Evolutionary conservation across 2,329 filamentous ascomycete species (phyloP).

Genomic region (Botrytis medusae): DNA sequence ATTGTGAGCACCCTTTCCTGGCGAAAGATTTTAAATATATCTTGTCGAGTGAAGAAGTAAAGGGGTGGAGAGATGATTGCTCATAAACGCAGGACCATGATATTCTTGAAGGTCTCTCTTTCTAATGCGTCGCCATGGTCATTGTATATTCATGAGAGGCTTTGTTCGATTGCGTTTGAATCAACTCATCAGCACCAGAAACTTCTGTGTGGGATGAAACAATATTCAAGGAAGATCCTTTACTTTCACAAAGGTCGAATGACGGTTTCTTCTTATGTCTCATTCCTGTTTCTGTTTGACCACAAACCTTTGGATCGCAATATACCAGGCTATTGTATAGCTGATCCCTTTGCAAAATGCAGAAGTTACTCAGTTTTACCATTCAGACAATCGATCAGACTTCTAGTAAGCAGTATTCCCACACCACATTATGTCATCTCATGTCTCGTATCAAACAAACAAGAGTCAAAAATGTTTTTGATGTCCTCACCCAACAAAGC

Average conservation of each 20-base stretch:
- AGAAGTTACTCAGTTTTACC: too few relatives aligned
- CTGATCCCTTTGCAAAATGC: too few relatives aligned
- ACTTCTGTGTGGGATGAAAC: background rate
- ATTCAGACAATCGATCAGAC: background rate
- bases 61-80: background rate
- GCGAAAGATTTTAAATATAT: background rate
- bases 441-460: background rate
- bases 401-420: background rate
- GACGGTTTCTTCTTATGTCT: too few relatives aligned
- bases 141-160: background rate
- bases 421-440: background rate
- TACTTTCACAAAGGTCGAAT: background rate
- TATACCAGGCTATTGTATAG: too few relatives aligned
- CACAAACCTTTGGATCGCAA: background rate
- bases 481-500: background rate
- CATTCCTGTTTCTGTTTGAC: background rate
- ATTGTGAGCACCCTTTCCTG: background rate
- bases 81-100: background rate
- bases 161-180: background rate
- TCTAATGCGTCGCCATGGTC: background rate
- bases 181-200: background rate
- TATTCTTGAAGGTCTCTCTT: background rate
- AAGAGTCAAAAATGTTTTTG: background rate
- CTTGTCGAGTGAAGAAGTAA: background rate
- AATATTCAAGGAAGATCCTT: background rate